These are phyloP conservation scores for Scedosporium apiospermum DNA, from an alignment of 2,329 filamentous ascomycete genomes.

Conservation along the genomic window DNA sequence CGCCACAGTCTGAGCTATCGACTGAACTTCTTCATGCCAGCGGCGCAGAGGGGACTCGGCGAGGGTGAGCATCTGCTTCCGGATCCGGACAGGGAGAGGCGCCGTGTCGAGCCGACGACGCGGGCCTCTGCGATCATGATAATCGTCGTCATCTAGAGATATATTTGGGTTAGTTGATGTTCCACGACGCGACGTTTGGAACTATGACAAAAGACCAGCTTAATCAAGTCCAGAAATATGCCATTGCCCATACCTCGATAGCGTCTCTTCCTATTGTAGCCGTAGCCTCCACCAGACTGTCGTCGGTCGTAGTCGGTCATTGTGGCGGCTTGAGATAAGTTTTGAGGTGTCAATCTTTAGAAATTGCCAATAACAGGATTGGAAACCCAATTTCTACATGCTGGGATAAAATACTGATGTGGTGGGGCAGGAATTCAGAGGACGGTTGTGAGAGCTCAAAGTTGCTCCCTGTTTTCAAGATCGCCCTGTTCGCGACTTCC, in stretches of 20 bases:
- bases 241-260: conserved; percentile 48
- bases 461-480: no score
- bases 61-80: conserved; percentile 69
- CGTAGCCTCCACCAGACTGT: conserved; percentile 30
- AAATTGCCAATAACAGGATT: background rate
- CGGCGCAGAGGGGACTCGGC: conserved; percentile 73
- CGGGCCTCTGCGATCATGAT: conserved; percentile 63
- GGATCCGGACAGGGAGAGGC: conserved; percentile 60
- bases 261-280: conserved; percentile 65
- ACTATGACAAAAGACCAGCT: no score
- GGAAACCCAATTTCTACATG: background rate
- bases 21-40: conserved; percentile 68
- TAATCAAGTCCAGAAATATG: conserved; percentile 3
- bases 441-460: no score
- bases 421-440: no score
- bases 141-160: conserved; percentile 49
- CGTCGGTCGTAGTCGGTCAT: conserved; percentile 52
- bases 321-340: background rate
- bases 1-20: conserved; percentile 65
- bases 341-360: background rate
- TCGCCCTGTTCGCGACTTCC: no score
- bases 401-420: no score
- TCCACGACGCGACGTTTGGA: no score
- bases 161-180: background rate
- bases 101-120: conserved; percentile 63